Base-by-base conservation (phyloP, 768 basidiomycete genomes). In the Calocybe cyanea region DNA sequence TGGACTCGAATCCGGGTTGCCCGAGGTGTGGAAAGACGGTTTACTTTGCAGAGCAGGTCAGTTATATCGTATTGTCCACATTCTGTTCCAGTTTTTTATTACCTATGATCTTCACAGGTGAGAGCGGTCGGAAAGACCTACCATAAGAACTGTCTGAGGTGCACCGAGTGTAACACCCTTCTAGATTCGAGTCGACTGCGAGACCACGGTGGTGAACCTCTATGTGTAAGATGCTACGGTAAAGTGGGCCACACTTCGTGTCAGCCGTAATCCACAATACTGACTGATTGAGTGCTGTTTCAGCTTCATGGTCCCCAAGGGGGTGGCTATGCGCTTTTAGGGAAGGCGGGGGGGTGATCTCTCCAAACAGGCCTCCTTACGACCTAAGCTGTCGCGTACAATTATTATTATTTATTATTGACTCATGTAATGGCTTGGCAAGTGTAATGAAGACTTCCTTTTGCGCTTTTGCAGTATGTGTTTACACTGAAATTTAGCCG, bases 21-120 rank as follows among this genome's bases (percentile, higher is more conserved):
- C 79, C 83, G 7, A 72, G 74, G 45, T 92, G 89, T 52, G 70
- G 69, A 30, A 81, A 85, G 72, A 83, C 75, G 41, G 89, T 92
- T 8, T 92, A 87, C 66, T 91, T 92, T 57, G 88, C 89, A 11
- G 88, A 92, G 61, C 87, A 88, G 76, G 87, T 81, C n/a, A 37
- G 10, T 57, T 25, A 23, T 3, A 38, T 32, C 15, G 7, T 14
- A 1, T 19, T 14, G 11, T 30, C 34, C 9, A 32, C 30, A 19
- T 34, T 40, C 41, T 32, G 32, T 10, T 14, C n/a, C n/a, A 28
- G 6, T 45, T 38, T 33, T 46, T 35, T 8, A 47, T 28, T 18
- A 40, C 41, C 31, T 44, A 45, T n/a, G 28, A n/a, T n/a, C 40
- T 25, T 11, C n/a, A 36, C 51, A 88, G 87, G 80, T 87, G 47